Evolutionary conservation across 2,329 filamentous ascomycete species (phyloP).

Genomic region (Aspergillus sergii): DNA sequence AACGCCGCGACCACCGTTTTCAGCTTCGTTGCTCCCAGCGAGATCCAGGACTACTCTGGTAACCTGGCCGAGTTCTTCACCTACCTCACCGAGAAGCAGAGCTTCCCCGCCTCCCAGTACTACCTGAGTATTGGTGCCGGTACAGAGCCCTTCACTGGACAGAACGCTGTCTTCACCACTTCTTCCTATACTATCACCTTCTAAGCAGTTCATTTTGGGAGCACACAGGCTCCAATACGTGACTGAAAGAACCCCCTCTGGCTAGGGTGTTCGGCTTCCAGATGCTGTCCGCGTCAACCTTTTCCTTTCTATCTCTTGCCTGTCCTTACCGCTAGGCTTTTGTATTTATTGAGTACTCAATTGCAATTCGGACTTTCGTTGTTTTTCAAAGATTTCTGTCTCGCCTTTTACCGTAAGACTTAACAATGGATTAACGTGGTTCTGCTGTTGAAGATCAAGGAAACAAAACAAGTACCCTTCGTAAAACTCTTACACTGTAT

Average conservation of each 20-base stretch:
- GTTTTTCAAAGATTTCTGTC: not conserved
- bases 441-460: not conserved
- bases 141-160: constrained; percentile 59
- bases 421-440: not conserved
- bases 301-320: not conserved
- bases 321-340: not conserved
- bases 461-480: accelerated
- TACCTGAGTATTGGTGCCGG: constrained; percentile 55
- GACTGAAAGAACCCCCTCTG: not conserved
- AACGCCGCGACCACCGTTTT: constrained; percentile 56
- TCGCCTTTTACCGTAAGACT: not conserved
- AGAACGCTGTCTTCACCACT: constrained; percentile 49
- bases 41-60: constrained; percentile 53
- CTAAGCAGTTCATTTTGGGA: not conserved
- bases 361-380: not conserved
- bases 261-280: not conserved
- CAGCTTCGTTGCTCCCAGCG: constrained; percentile 53
- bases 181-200: constrained; percentile 37
- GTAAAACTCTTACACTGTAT: accelerated
- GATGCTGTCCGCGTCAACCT: not conserved
- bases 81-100: constrained; percentile 54
- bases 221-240: not conserved
- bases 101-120: constrained; percentile 51
- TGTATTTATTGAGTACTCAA: not conserved
- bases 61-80: constrained; percentile 59